Conservation (phyloP, 2,329 filamentous ascomycete species). For the Clonostachys rhizophaga region DNA sequence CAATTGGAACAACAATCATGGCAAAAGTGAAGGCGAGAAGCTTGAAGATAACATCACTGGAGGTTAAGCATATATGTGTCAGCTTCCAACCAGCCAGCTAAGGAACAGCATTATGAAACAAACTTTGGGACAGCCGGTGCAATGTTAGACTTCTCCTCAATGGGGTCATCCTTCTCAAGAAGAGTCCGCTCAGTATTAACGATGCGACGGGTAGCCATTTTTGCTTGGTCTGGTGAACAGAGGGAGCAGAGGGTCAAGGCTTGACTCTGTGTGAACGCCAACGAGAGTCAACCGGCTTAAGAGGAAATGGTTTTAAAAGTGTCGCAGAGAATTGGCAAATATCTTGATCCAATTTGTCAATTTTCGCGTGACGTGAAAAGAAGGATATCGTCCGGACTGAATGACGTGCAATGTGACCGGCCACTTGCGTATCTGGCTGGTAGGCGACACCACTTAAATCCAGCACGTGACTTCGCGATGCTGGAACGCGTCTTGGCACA, state of each 20-base stretch:
- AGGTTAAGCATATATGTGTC: not conserved
- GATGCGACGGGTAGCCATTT: constrained; percentile 68
- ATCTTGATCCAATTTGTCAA: not conserved
- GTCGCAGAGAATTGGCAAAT: too few species aligned
- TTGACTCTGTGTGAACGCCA: too few species aligned
- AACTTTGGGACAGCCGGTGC: constrained; percentile 81
- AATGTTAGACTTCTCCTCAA: constrained; percentile 62
- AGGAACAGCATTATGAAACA: constrained; percentile 16
- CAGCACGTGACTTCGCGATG: constrained; percentile 15
- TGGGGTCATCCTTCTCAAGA: constrained; percentile 50
- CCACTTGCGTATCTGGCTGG: not conserved
- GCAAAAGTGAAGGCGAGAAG: constrained; percentile 85
- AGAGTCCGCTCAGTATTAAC: constrained; percentile 61
- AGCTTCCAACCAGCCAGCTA: not conserved
- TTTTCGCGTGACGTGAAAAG: too few species aligned
- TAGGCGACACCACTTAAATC: constrained; percentile 1
- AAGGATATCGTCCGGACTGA: not conserved
- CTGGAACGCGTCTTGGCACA: not conserved
- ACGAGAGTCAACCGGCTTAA: not conserved
- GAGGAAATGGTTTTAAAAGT: not conserved
- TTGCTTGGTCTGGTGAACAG: constrained; percentile 6
- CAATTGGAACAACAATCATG: constrained; percentile 85
- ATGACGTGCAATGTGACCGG: not conserved
- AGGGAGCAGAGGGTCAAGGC: too few species aligned
- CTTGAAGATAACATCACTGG: constrained; percentile 80